These are phyloP conservation scores for Corymbia maculata DNA, from an alignment of 345 rosid species.

Conservation along the genomic window DNA sequence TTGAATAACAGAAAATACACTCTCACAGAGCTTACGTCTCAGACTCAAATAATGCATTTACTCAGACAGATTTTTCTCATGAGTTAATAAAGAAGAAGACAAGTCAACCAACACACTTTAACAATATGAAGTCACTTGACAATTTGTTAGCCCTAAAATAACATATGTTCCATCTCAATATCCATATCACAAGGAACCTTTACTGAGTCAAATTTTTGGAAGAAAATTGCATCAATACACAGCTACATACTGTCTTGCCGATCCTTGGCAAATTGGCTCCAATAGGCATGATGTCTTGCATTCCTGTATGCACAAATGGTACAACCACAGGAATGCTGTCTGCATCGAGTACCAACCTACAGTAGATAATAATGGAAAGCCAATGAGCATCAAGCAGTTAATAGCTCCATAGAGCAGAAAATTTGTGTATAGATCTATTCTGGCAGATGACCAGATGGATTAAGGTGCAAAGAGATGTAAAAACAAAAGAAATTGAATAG, in stretches of 20 bases:
- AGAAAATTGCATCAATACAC: neutral
- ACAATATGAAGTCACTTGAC: neutral
- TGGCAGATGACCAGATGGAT: neutral
- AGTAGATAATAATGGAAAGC: neutral
- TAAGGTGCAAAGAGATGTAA: neutral
- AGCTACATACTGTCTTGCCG: conserved; percentile 65
- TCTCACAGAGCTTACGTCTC: neutral
- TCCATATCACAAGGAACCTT: neutral
- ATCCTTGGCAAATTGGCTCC: conserved; percentile 86
- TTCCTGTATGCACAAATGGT: conserved; percentile 92
- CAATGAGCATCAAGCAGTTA: neutral
- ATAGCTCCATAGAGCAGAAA: neutral
- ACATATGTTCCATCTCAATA: neutral
- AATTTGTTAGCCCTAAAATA: neutral
- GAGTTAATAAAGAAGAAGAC: neutral
- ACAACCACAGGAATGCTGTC: conserved; percentile 76
- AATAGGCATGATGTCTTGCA: conserved; percentile 94
- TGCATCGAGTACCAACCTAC: conserved; percentile 80
- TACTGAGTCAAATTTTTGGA: neutral
- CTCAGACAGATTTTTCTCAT: neutral
- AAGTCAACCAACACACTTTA: neutral
- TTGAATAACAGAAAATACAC: neutral
- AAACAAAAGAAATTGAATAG: neutral
- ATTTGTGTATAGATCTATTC: neutral
- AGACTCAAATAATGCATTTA: neutral